Conservation (phyloP, 257 asterid species). For the Lantana camara region DNA sequence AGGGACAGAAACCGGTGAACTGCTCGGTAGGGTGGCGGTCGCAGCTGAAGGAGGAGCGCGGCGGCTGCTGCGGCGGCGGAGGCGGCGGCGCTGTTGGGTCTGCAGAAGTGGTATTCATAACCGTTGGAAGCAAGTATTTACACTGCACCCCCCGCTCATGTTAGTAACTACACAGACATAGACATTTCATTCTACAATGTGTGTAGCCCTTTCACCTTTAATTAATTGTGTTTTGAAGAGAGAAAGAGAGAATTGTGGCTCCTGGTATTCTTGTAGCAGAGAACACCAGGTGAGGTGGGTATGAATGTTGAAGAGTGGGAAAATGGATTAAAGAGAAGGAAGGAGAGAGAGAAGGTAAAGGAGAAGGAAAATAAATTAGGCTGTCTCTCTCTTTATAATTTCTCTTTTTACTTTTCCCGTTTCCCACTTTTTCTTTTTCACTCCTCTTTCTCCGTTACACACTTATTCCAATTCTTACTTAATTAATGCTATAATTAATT, state of each 20-base stretch:
- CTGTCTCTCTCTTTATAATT: constrained; percentile 24
- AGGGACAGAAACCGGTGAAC: constrained; percentile 86
- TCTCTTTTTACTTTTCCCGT: constrained; percentile 32
- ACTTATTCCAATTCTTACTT: not conserved
- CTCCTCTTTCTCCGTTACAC: constrained; percentile 6
- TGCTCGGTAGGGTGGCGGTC: constrained; percentile 84
- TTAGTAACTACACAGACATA: constrained; percentile 27
- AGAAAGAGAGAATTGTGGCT: constrained; percentile 7
- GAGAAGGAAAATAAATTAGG: constrained; percentile 4
- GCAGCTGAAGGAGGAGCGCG: constrained; percentile 86
- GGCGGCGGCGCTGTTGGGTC: constrained; percentile 88
- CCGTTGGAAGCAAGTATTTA: constrained; percentile 39
- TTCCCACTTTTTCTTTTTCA: constrained; percentile 31
- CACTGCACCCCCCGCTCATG: constrained; percentile 52
- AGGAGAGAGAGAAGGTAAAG: constrained; percentile 10
- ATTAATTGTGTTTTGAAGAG: constrained; percentile 14
- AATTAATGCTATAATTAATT: too few relatives aligned
- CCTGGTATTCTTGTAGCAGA: not conserved
- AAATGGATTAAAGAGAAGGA: constrained; percentile 10
- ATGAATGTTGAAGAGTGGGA: constrained; percentile 6
- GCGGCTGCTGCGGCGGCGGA: constrained; percentile 79
- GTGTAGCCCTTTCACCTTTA: not conserved
- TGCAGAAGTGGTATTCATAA: constrained; percentile 76
- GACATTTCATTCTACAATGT: constrained; percentile 9
- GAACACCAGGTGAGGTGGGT: constrained; percentile 5